Conservation (phyloP, 805 yeast species). For the Candida sithepensis region DNA sequence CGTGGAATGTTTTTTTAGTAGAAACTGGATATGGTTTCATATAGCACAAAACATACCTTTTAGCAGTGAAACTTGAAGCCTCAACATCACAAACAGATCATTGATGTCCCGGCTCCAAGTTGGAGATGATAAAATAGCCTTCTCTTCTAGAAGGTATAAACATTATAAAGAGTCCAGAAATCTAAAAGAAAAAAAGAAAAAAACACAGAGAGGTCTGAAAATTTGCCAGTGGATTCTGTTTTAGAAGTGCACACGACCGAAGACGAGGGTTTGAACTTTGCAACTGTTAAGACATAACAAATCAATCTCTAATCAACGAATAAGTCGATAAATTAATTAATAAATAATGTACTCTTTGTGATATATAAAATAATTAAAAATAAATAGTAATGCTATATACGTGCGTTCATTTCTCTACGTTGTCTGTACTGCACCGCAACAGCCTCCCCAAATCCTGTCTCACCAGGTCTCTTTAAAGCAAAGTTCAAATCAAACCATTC, state of each 20-base stretch:
- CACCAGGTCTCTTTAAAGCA: slow-evolving; percentile 61
- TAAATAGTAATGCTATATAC: slow-evolving; percentile 14
- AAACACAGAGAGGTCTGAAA: neutral
- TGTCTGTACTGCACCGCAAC: slow-evolving; percentile 31
- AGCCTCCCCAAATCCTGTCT: slow-evolving; percentile 60
- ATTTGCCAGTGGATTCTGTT: neutral
- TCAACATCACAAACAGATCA: no score
- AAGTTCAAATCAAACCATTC: slow-evolving; percentile 82
- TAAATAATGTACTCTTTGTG: neutral
- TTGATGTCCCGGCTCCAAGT: no score
- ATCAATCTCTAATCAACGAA: neutral
- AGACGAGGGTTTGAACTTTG: neutral
- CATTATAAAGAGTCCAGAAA: neutral
- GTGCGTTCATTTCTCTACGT: slow-evolving; percentile 25
- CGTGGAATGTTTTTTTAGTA: neutral
- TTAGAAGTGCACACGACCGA: neutral
- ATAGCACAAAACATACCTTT: neutral
- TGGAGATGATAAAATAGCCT: no score
- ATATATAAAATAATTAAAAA: neutral
- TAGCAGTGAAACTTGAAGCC: neutral
- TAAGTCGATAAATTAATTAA: neutral
- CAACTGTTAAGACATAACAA: neutral
- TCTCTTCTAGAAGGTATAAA: no score
- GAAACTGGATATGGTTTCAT: no score
- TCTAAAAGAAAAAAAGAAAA: neutral